These are phyloP conservation scores for Globisporangium lucens DNA, from an alignment of 352 stramenopile genomes.

Conservation along the genomic window DNA sequence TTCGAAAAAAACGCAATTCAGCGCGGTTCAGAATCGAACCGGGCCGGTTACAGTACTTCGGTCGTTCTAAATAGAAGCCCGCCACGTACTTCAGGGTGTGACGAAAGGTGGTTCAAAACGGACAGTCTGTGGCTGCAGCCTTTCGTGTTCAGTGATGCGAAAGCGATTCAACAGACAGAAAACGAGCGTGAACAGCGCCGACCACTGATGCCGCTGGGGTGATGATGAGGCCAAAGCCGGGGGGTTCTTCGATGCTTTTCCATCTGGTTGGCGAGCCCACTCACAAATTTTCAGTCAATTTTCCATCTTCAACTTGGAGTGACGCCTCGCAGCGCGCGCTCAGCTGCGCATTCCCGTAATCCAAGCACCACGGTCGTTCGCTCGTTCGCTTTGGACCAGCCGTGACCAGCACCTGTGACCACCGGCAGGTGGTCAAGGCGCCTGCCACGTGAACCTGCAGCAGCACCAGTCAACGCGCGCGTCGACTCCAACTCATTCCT, in stretches of 20 bases:
- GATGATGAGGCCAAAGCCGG: background rate
- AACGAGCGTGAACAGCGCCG: background rate
- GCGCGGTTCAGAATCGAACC: background rate
- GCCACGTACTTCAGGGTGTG: background rate
- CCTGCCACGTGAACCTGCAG: background rate
- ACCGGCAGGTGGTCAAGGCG: background rate
- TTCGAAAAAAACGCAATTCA: background rate
- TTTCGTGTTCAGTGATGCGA: background rate
- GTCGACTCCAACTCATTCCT: slow-evolving; percentile 1
- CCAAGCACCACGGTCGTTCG: slow-evolving; percentile 7
- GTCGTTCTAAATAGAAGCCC: background rate
- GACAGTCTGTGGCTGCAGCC: background rate
- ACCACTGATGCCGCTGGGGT: background rate
- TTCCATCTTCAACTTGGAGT: slow-evolving; percentile 12
- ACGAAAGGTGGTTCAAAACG: background rate
- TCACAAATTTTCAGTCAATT: slow-evolving; percentile 15
- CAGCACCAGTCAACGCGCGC: background rate
- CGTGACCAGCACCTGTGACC: background rate
- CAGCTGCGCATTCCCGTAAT: slow-evolving; percentile 12
- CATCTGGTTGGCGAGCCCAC: background rate
- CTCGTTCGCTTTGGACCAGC: background rate
- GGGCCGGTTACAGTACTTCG: background rate
- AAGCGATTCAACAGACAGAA: background rate
- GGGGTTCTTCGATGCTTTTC: background rate
- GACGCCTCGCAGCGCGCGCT: background rate